Evolutionary conservation across 139 green algal species (phyloP).

Genomic region (Axilococcus clingmanii): DNA sequence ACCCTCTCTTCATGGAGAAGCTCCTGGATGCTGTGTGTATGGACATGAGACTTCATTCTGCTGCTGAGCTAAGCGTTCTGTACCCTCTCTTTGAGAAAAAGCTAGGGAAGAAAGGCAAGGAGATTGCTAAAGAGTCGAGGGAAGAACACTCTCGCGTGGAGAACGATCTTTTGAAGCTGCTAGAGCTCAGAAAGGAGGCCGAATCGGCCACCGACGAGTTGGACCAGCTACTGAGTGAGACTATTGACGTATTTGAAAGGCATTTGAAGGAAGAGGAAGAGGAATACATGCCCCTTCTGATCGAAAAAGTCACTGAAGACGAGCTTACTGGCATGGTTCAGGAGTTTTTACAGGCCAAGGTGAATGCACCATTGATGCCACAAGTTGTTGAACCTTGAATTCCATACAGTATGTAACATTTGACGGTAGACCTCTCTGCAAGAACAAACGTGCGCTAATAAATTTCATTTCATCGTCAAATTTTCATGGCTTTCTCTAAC

Average conservation of each 20-base stretch:
- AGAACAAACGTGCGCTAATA: too few species aligned
- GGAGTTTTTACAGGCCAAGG: conserved; percentile 10
- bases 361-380: conserved; percentile 11
- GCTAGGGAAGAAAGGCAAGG: conserved; percentile 8
- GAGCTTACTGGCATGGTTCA: conserved; percentile 5
- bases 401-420: too few species aligned
- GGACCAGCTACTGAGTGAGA: conserved; percentile 1
- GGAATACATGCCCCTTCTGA: conserved; percentile 8
- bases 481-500: too few species aligned
- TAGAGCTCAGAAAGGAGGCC: conserved; percentile 18
- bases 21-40: conserved; percentile 12
- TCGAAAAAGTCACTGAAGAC: neutral
- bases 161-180: conserved; percentile 7
- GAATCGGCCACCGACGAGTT: conserved; percentile 15
- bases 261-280: conserved; percentile 19
- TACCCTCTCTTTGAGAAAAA: conserved; percentile 15
- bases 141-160: conserved; percentile 7
- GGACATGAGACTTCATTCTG: conserved; percentile 16
- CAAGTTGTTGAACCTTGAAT: too few species aligned
- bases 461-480: too few species aligned
- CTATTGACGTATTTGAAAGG: neutral
- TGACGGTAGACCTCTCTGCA: too few species aligned
- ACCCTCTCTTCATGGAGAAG: conserved; percentile 18
- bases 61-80: conserved; percentile 15
- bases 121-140: neutral